Evolutionary conservation across 140 eudicot genomes (phyloP).

Genomic region (Senecio squalidus): DNA sequence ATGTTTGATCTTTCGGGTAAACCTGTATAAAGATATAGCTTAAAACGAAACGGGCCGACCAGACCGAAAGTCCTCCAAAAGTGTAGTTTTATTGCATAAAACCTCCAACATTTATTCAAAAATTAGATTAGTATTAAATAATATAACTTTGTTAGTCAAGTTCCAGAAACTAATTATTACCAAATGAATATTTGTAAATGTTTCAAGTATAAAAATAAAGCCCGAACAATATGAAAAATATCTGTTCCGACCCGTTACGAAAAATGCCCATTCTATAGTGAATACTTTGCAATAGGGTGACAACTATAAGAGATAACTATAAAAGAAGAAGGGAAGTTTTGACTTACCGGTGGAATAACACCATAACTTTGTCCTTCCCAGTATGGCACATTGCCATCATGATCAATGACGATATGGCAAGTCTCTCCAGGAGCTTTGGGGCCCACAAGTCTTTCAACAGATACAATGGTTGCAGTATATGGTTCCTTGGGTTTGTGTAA

Average conservation of each 20-base stretch:
- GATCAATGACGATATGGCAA: slow-evolving; percentile 89
- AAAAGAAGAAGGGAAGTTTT: slow-evolving; percentile 1
- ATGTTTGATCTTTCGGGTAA: no score
- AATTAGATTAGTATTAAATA: no score
- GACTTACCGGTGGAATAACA: slow-evolving; percentile 85
- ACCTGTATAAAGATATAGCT: no score
- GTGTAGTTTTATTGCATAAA: neutral
- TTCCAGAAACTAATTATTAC: neutral
- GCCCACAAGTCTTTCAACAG: slow-evolving; percentile 89
- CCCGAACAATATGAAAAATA: neutral
- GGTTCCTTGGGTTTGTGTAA: slow-evolving; percentile 84
- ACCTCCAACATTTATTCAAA: neutral
- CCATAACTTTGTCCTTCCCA: slow-evolving; percentile 99
- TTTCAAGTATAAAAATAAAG: neutral
- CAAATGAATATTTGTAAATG: no score
- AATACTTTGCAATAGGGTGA: neutral
- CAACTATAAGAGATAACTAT: neutral
- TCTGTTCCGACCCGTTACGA: neutral
- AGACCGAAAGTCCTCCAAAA: no score
- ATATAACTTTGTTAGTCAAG: no score
- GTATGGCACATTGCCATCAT: slow-evolving; percentile 83
- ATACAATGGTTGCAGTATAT: slow-evolving; percentile 80
- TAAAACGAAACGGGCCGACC: no score
- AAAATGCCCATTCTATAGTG: neutral
- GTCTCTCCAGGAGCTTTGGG: slow-evolving; percentile 97